Evolutionary conservation across 352 stramenopile genomes (phyloP), one percentile per base, ranked within the genome.

Genomic region (Elongisporangium anandrum): DNA sequence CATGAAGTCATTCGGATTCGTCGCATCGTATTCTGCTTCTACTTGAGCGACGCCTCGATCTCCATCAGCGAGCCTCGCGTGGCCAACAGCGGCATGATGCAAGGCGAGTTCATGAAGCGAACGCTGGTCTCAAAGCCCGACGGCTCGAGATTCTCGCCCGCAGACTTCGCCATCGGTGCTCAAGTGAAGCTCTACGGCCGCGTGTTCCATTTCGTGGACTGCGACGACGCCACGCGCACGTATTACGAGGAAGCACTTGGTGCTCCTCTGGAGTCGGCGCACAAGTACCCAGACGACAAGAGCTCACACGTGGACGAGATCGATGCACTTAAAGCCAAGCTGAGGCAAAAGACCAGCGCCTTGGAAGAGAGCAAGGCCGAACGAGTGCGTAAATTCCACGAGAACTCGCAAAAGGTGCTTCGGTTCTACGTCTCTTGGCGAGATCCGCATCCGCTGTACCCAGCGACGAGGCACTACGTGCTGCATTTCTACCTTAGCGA

Each of bases 401-500:
- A 86, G 41, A 72, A 88, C 56, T 84, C 87, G 54, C 82, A 88
- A 54, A 88, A 96, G 29, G 90, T 97, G 22, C 76, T 98, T 50
- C 73, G 89, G 22, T 98, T 98, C 69, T 97, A 82, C 66, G 90
- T 91, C 51, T 87, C 86, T 10, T 98, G 94, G 90, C 81, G 90
- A n/a, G 94, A 98, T 61, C 73, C 74, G 23, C 85, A 97, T 51
- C 84, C 85, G 20, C 68, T 96, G 54, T 96, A 97, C 59, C 89
- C 92, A 16, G 89, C 96, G 52, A 96, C 79, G 61, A 75, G 85
- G 17, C 70, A 77, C 41, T 98, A 96, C 65, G 80, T 95, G 21
- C 61, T 98, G 21, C 88, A 97, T 66, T 98, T 96, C 68, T 98
- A 96, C 66, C 59, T 98, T 53, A 69, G 74, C 22, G 91, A 98